Conservation (phyloP, 208 protist genomes). For the Trypanosoma theileri region DNA sequence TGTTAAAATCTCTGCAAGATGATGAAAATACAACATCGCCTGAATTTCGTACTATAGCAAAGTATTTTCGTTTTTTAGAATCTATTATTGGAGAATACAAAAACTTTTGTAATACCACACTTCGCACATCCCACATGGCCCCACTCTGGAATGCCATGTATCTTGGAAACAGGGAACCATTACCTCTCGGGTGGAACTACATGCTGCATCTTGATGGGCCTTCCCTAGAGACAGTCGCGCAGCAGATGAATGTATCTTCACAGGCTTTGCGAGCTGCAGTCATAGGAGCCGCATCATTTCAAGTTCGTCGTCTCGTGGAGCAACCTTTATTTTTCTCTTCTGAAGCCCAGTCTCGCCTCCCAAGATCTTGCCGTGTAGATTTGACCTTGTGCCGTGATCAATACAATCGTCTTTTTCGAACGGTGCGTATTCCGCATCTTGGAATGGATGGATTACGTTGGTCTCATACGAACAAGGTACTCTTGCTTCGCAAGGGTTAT, state of each 20-base stretch:
- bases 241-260: conserved; percentile 10
- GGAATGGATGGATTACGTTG: conserved; percentile 25
- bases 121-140: conserved; percentile 26
- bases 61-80: conserved; percentile 28
- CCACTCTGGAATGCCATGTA: conserved; percentile 30
- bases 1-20: background rate
- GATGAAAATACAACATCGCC: background rate
- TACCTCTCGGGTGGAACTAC: conserved; percentile 33
- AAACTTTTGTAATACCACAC: conserved; percentile 16
- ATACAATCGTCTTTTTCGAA: conserved; percentile 23
- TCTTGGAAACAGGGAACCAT: conserved; percentile 23
- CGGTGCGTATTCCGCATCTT: conserved; percentile 27
- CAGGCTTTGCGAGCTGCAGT: conserved; percentile 27
- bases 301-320: conserved; percentile 16
- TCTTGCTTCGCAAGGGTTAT: conserved; percentile 23
- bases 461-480: conserved; percentile 24
- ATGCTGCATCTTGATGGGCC: conserved; percentile 18
- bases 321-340: conserved; percentile 16
- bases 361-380: conserved; percentile 23
- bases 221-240: background rate
- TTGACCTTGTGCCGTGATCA: conserved; percentile 29
- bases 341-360: conserved; percentile 16
- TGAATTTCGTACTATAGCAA: background rate
- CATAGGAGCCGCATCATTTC: conserved; percentile 28
- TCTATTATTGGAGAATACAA: conserved; percentile 12